Conservation (phyloP, 305 asterid genomes). For the Rubia balearica region DNA sequence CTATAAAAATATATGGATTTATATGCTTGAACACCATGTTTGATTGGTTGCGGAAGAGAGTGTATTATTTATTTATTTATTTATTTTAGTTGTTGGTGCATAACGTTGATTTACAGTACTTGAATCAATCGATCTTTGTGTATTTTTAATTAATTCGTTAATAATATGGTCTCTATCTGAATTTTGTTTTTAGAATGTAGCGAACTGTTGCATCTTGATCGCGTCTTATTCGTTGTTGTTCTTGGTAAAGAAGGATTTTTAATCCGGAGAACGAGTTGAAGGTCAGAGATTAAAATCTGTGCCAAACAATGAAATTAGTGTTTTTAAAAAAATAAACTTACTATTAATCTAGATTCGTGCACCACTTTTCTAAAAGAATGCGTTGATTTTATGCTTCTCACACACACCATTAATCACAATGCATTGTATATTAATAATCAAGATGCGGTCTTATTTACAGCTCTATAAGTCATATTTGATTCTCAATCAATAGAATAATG, state of each 20-base stretch:
- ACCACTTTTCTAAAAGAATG: background rate
- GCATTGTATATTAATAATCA: background rate
- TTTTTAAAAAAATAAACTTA: too few relatives aligned
- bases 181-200: too few relatives aligned
- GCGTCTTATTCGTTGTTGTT: background rate
- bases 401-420: background rate
- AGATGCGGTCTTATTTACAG: background rate
- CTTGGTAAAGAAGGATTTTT: background rate
- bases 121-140: background rate
- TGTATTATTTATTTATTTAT: background rate
- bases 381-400: background rate
- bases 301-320: background rate
- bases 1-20: background rate
- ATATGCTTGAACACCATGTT: conserved; percentile 8
- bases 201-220: too few relatives aligned
- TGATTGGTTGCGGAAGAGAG: background rate
- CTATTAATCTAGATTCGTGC: background rate
- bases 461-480: background rate
- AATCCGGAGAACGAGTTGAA: background rate
- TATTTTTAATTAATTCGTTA: background rate
- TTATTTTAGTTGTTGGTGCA: background rate
- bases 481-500: background rate
- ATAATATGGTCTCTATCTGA: too few relatives aligned
- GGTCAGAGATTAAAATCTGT: background rate
- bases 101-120: background rate